These are phyloP conservation scores for Colletotrichum incanum DNA, from an alignment of 2,329 filamentous ascomycete genomes.

Conservation along the genomic window DNA sequence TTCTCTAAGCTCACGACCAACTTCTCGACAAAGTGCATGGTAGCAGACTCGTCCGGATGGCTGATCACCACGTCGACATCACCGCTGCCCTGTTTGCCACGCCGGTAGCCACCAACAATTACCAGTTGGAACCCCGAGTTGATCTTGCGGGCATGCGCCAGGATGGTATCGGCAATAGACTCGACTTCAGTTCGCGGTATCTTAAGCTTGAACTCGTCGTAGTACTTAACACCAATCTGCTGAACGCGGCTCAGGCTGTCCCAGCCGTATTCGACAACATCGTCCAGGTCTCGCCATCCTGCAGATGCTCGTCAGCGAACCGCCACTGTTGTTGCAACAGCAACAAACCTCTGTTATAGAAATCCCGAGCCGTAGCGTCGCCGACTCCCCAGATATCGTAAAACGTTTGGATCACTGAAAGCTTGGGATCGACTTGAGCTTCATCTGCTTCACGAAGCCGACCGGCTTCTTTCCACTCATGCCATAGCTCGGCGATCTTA, in stretches of 20 bases:
- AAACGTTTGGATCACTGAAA: constrained; percentile 79
- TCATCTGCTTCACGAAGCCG: constrained; percentile 75
- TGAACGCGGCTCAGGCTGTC: constrained; percentile 81
- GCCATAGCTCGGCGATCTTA: constrained; percentile 84
- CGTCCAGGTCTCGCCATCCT: constrained; percentile 87
- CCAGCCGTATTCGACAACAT: constrained; percentile 90
- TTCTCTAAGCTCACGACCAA: constrained; percentile 80
- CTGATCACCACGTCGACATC: constrained; percentile 91
- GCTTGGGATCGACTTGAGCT: constrained; percentile 74
- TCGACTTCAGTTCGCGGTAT: constrained; percentile 84
- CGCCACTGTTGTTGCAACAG: neutral
- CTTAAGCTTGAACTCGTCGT: constrained; percentile 83
- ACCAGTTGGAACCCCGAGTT: constrained; percentile 69
- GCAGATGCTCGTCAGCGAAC: neutral
- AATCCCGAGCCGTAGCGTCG: constrained; percentile 83
- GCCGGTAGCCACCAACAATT: constrained; percentile 86
- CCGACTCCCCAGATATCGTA: constrained; percentile 95
- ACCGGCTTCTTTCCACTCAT: constrained; percentile 78
- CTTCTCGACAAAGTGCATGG: constrained; percentile 78
- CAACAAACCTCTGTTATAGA: constrained; percentile 75
- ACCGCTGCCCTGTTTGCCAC: constrained; percentile 80
- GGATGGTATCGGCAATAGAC: constrained; percentile 74
- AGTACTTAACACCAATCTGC: constrained; percentile 95
- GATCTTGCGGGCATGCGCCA: constrained; percentile 76
- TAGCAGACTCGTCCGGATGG: constrained; percentile 80